phyloP scores from a whole-genome alignment of 805 yeast species.

The Candida tallmaniae region DNA sequence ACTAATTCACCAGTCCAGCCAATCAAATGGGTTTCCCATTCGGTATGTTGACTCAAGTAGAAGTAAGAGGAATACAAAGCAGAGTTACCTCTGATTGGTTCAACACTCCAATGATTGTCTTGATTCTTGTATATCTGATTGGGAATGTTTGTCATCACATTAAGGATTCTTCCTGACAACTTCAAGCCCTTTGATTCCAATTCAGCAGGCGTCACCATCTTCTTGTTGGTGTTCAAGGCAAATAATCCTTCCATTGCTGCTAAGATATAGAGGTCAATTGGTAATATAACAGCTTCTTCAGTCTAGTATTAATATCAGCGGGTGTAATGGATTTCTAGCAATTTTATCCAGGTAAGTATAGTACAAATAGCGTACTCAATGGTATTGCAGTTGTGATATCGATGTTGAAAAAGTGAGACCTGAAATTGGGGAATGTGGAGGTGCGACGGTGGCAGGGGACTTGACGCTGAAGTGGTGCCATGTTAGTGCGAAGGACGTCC shows the following conservation, averaged over 20 bases:
- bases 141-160: conserved; percentile 66
- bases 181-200: conserved; percentile 16
- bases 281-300: too few relatives aligned
- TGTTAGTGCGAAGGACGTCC: too few relatives aligned
- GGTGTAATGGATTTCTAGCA: too few relatives aligned
- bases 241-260: conserved; percentile 8
- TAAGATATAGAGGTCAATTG: too few relatives aligned
- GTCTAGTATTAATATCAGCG: too few relatives aligned
- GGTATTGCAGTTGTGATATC: too few relatives aligned
- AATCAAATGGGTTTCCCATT: conserved; percentile 84
- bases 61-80: conserved; percentile 76
- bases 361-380: too few relatives aligned
- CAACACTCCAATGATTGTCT: conserved; percentile 50
- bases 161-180: conserved; percentile 63
- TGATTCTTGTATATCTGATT: conserved; percentile 43
- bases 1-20: conserved; percentile 95
- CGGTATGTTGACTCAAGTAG: conserved; percentile 57
- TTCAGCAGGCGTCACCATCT: conserved; percentile 25
- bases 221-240: conserved; percentile 17
- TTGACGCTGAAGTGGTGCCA: too few relatives aligned
- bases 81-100: conserved; percentile 73
- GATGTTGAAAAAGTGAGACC: too few relatives aligned
- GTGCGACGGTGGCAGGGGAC: too few relatives aligned
- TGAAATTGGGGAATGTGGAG: too few relatives aligned
- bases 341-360: too few relatives aligned